A percentile compares a stretch with the other conserved stretches of the same genome.
Evolutionary conservation across 352 stramenopile species (phyloP).

Genomic region (Phytopythium litorale): DNA sequence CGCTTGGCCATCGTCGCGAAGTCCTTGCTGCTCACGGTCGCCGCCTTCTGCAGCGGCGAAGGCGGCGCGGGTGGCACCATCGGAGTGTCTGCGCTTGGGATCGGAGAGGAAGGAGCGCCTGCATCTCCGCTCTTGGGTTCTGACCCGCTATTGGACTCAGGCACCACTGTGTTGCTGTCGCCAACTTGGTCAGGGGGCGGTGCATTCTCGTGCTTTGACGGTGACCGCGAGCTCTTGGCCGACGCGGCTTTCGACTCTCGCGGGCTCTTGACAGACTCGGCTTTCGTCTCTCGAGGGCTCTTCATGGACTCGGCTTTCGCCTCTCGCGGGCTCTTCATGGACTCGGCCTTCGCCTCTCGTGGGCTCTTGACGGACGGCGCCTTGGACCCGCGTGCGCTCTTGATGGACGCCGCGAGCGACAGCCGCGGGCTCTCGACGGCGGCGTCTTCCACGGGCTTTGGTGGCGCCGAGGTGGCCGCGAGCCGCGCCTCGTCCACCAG

Average conservation of each 20-base stretch:
- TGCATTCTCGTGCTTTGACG: neutral
- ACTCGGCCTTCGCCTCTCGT: no score
- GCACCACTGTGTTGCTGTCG: neutral
- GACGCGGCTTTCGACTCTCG: neutral
- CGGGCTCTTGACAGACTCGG: neutral
- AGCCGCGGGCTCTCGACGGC: neutral
- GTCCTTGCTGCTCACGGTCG: slow-evolving; percentile 29
- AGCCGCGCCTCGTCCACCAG: slow-evolving; percentile 27
- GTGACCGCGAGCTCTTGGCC: neutral
- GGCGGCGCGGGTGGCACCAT: slow-evolving; percentile 4
- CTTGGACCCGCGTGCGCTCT: neutral
- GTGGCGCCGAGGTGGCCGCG: neutral
- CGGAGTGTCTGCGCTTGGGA: neutral
- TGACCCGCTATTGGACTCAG: no score
- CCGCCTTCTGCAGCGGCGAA: slow-evolving; percentile 6
- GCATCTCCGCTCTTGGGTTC: neutral
- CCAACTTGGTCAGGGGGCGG: neutral
- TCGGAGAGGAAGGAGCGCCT: neutral
- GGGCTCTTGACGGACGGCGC: neutral
- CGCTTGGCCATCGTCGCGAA: slow-evolving; percentile 52
- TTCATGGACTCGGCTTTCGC: no score
- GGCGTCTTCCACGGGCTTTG: neutral
- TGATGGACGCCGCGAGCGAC: neutral
- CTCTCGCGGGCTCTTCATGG: no score
- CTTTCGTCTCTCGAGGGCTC: neutral